Evolutionary conservation across 2,329 filamentous ascomycete genomes (phyloP), one percentile per base, ranked within the genome.

Genomic region (Xylaria sp.): DNA sequence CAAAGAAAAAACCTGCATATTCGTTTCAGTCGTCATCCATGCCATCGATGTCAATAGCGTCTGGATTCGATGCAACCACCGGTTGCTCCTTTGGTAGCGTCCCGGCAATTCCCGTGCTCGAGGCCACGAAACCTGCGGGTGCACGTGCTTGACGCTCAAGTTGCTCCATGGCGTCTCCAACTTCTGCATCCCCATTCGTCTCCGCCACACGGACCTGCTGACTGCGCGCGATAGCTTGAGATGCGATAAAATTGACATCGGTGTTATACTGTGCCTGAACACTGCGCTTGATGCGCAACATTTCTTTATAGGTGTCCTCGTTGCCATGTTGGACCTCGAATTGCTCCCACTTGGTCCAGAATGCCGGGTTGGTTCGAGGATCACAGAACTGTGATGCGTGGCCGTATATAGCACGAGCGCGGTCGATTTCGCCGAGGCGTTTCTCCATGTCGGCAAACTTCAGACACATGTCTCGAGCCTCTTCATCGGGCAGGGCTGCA

Each of bases 261-360:
- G 96, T 99, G 77, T 98, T 98, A 85, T 96, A 99, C 82, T 97
- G 93, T 60, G 96, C 95, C 80, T 97, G 94, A 13, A 99, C 96
- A 79, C 93, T 97, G 77, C 96, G 86, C 85, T 98, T 99, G 84
- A 99, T 94, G 33, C 96, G 90, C 69, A 98, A 85, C 96, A 99
- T 99, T 79, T 99, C 96, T 83, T 97, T 97, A 86, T 96, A 99
- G 0, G 96, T 99, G 79, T 99, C 96, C 79, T 99, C 96, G 81
- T 99, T 99, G 71, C 96, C 96, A 77, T 99, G 96, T 78, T 96
- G 92, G 25, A 98, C 94, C 80, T 99, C 96, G 79, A 99, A 99
- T 61, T 90, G 86, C 80, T 99, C 96, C 96, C 96, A 99, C 78
- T 95, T 96, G 73, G 90, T 86, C 96, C 96, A 99, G 81, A 98